Conservation (phyloP, 148 eudicot species). For the Heliosperma pusillum region DNA sequence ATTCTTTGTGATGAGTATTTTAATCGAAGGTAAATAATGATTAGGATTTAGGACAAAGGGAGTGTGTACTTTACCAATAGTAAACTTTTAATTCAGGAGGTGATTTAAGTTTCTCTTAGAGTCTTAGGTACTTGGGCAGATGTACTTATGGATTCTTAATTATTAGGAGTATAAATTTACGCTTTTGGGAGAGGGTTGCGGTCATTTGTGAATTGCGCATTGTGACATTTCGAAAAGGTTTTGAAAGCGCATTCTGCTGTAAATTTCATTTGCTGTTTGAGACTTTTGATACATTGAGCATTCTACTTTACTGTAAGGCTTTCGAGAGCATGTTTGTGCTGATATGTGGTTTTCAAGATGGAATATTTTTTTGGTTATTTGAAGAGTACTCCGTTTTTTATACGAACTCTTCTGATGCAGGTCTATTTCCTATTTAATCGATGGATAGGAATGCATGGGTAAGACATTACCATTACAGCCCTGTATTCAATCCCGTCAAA, state of each 20-base stretch:
- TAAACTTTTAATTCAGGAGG: neutral
- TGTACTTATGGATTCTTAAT: no score
- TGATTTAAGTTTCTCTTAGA: neutral
- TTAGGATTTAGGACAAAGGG: no score
- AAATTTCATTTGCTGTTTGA: neutral
- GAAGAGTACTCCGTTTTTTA: neutral
- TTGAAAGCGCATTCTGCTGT: neutral
- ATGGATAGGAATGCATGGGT: conserved; percentile 72
- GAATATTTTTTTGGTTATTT: neutral
- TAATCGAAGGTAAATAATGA: no score
- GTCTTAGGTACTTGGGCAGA: neutral
- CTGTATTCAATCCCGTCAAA: conserved; percentile 23
- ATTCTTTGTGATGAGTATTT: no score
- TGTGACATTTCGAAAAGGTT: neutral
- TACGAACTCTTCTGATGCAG: conserved; percentile 18
- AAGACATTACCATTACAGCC: conserved; percentile 38
- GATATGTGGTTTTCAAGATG: neutral
- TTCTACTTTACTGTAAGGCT: neutral
- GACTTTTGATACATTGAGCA: neutral
- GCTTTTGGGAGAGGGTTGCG: neutral
- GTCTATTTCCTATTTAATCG: neutral
- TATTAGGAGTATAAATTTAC: no score
- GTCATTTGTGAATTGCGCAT: neutral
- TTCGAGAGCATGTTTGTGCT: neutral
- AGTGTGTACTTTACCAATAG: neutral